Base-by-base conservation (phyloP, 345 rosid genomes). In the Eucalyptus pumila region DNA sequence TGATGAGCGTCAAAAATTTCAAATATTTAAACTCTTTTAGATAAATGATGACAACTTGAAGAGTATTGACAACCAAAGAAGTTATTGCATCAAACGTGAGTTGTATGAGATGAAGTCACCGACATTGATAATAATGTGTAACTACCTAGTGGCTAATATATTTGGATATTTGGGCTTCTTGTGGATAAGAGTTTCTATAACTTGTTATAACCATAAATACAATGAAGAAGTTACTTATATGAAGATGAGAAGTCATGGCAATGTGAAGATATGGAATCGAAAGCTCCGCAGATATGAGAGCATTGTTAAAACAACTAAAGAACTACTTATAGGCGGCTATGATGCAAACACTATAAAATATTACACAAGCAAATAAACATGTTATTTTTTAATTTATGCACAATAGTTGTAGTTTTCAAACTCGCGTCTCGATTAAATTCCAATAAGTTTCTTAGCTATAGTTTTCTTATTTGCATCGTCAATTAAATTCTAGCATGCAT, bases 401-500 rank as follows among this genome's bases (percentile, higher is more conserved):
- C 6, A 56, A 2, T 56, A 26, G 6, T 24, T 56, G 13, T 56
- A 24, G 27, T 24, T 24, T 56, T 56, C 30, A 24, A 24, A 1
- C 62, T 54, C 13, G 3, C 0, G 0, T 52, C 24, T 52, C 0
- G 5, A 52, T 19, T 1, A 52, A 52, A 52, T 52, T 19, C 58
- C 58, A 8, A 2, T 3, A 52, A 8, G 11, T 52, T 19, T 52
- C 56, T 52, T 56, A 24, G 30, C 62, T 24, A 24, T 24, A 17
- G 27, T 56, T 56, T 56, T 24, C 30, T 23, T 23, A 56, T 24
- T 56, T 0, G 0, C 62, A 17, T 24, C 6, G 6, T 56, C 62
- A 56, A 56, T 56, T 56, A 24, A 56, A 56, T 56, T 56, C 62
- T 9, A 56, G 30, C 13, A 23, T 56, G 27, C 3, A 56, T 56